Evolutionary conservation across 23 red algal genomes (phyloP).

Genomic region (Gracilaria caudata): DNA sequence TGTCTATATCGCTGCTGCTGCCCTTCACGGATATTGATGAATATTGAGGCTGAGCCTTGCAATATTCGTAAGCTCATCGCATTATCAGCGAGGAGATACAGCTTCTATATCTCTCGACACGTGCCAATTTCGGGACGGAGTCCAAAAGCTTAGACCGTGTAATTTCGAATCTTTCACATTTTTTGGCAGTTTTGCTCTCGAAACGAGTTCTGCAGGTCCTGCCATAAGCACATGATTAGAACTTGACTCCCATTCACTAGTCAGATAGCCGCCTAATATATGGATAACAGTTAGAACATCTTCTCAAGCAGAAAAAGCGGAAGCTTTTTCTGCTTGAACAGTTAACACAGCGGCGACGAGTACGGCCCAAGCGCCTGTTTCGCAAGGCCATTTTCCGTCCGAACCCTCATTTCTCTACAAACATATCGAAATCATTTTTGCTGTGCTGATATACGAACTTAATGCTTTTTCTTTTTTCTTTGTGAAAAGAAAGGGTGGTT

Average conservation of each 20-base stretch:
- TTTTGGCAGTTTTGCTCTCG: slow-evolving; percentile 46
- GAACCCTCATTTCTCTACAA: slow-evolving; percentile 94
- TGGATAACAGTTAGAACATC: slow-evolving; percentile 51
- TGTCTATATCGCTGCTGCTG: slow-evolving; percentile 70
- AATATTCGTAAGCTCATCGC: too few relatives aligned
- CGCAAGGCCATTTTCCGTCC: slow-evolving; percentile 95
- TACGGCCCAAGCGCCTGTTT: slow-evolving; percentile 94
- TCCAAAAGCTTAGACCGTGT: neutral
- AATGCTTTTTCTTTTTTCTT: slow-evolving; percentile 84
- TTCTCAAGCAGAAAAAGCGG: too few relatives aligned
- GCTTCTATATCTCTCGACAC: neutral
- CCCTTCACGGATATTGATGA: slow-evolving; percentile 64
- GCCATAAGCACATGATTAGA: slow-evolving; percentile 92
- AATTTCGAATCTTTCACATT: neutral
- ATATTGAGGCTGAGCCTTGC: neutral
- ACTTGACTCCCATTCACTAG: slow-evolving; percentile 76
- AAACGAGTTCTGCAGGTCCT: slow-evolving; percentile 92
- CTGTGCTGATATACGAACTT: slow-evolving; percentile 76
- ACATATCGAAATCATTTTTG: slow-evolving; percentile 70
- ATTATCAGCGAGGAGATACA: too few relatives aligned
- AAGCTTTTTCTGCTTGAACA: slow-evolving; percentile 32
- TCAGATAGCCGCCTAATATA: slow-evolving; percentile 86
- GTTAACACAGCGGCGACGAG: slow-evolving; percentile 88
- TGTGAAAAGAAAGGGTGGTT: slow-evolving; percentile 75
- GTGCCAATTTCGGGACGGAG: neutral